These are phyloP conservation scores for Microbotryum saponariae DNA, from an alignment of 1,284 basidiomycete species.

Conservation along the genomic window DNA sequence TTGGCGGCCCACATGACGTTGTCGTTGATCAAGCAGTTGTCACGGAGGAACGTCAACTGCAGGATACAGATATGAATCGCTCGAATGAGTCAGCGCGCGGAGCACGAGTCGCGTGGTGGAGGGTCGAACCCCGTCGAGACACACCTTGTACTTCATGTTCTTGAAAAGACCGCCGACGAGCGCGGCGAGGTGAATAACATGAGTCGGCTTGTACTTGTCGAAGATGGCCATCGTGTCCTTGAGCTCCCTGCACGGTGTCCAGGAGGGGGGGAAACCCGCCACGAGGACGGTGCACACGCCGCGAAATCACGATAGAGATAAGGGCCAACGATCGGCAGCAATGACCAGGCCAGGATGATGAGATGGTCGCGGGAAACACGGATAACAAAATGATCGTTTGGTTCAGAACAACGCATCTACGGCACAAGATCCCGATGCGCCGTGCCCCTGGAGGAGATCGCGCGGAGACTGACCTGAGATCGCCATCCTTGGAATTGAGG, in stretches of 20 bases:
- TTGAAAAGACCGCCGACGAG: slow-evolving; percentile 80
- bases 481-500: slow-evolving; percentile 62
- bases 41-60: slow-evolving; percentile 73
- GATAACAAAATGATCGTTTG: not conserved
- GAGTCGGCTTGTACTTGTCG: slow-evolving; percentile 77
- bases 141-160: slow-evolving; percentile 80
- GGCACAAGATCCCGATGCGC: too few species aligned
- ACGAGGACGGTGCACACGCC: not conserved
- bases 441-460: too few species aligned
- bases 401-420: too few species aligned
- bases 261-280: not conserved
- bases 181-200: slow-evolving; percentile 65
- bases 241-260: slow-evolving; percentile 24
- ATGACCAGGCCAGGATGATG: too few species aligned
- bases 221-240: slow-evolving; percentile 49
- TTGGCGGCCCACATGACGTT: slow-evolving; percentile 70
- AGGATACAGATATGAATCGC: not conserved
- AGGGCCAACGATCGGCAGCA: not conserved
- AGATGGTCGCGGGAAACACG: not conserved
- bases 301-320: not conserved
- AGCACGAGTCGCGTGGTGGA: not conserved
- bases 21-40: slow-evolving; percentile 85
- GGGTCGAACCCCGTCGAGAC: slow-evolving; percentile 13
- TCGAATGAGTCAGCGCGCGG: not conserved
- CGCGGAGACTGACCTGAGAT: slow-evolving; percentile 54